phyloP scores from a whole-genome alignment of 495 filamentous ascomycete genomes.

The Tuber aestivum region DNA sequence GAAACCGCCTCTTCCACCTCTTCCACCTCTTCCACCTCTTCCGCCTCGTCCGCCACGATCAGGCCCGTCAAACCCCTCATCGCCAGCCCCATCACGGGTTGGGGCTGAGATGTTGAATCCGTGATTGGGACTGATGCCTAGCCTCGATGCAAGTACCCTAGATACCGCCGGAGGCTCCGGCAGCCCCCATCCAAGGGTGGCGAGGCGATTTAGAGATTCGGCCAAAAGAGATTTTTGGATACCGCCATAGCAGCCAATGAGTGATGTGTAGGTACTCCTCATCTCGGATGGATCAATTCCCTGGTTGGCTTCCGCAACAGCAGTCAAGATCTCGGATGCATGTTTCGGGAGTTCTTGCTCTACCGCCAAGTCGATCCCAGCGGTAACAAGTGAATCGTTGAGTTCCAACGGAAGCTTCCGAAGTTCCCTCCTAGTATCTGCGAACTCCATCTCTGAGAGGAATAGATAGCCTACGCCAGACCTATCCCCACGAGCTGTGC shows the following conservation, averaged over 20 bases:
- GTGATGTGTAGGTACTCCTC: conserved; percentile 54
- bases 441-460: conserved; percentile 56
- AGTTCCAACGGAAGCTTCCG: conserved; percentile 59
- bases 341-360: conserved; percentile 43
- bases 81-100: neutral
- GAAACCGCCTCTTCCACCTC: neutral
- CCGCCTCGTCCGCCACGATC: neutral
- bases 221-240: conserved; percentile 47
- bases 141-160: conserved; percentile 45
- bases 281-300: conserved; percentile 41
- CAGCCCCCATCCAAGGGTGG: conserved; percentile 58
- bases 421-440: conserved; percentile 50
- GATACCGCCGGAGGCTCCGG: conserved; percentile 52
- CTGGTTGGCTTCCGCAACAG: conserved; percentile 44
- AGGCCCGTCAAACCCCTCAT: neutral
- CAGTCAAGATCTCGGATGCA: conserved; percentile 45
- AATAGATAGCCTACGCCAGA: conserved; percentile 76
- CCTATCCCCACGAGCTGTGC: conserved; percentile 63
- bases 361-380: conserved; percentile 52
- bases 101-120: conserved; percentile 47
- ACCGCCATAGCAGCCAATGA: conserved; percentile 45
- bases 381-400: conserved; percentile 53
- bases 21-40: neutral
- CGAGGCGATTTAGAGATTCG: conserved; percentile 57
- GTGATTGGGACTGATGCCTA: conserved; percentile 47